Evolutionary conservation across 2,329 filamentous ascomycete species (phyloP).

Genomic region (Clonostachys sp.): DNA sequence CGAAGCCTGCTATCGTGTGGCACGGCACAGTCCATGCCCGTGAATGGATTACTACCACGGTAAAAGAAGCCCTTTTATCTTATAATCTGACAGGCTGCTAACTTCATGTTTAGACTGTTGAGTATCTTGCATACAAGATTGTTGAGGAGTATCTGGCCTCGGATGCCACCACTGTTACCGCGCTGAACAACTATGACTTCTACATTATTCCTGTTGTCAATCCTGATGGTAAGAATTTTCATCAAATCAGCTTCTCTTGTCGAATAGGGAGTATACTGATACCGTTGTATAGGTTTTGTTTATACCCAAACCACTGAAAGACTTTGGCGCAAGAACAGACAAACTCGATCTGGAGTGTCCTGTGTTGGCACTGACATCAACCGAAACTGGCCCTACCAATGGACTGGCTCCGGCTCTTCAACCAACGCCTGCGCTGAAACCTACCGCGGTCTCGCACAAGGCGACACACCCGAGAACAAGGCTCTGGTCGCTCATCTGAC

Average conservation of each 20-base stretch:
- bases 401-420: constrained; percentile 36
- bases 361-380: constrained; percentile 47
- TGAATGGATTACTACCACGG: constrained; percentile 47
- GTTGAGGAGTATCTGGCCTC: constrained; percentile 20
- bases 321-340: constrained; percentile 53
- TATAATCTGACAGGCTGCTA: background rate
- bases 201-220: constrained; percentile 62
- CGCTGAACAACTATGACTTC: constrained; percentile 60
- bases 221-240: constrained; percentile 41
- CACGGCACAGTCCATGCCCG: constrained; percentile 56
- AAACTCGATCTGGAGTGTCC: constrained; percentile 21
- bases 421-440: constrained; percentile 39
- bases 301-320: constrained; percentile 47
- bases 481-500: constrained; percentile 26
- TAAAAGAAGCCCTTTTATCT: constrained; percentile 12
- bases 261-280: background rate
- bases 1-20: constrained; percentile 47
- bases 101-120: constrained; percentile 24
- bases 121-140: constrained; percentile 47
- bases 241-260: background rate
- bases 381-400: constrained; percentile 49
- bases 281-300: constrained; percentile 36
- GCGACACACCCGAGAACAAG: constrained; percentile 41
- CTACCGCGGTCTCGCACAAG: constrained; percentile 30
- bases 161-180: constrained; percentile 1